Percentiles rank a stretch among this genome's conserved stretches.
Evolutionary conservation across 1,284 basidiomycete species (phyloP).

Genomic region (Porodaedalea pini): DNA sequence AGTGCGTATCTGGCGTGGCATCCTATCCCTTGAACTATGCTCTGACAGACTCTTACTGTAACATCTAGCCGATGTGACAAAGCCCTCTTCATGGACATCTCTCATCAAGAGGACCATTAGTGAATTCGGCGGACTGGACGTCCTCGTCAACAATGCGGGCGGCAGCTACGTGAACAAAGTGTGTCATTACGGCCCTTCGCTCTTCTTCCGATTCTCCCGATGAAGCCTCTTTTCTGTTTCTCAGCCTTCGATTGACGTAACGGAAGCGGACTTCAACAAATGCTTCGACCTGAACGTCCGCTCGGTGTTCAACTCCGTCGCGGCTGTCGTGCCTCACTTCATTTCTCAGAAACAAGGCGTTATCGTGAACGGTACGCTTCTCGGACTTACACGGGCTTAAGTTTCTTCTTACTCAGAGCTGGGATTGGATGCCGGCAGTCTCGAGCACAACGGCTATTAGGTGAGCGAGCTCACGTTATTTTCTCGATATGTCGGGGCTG

Average conservation of each 20-base stretch:
- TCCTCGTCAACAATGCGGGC: constrained; percentile 19
- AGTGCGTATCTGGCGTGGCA: background rate
- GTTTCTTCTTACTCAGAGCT: background rate
- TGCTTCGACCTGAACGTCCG: constrained; percentile 16
- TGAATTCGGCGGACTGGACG: constrained; percentile 15
- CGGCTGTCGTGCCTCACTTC: constrained; percentile 16
- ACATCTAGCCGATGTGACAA: constrained; percentile 17
- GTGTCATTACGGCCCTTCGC: background rate
- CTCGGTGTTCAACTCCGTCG: constrained; percentile 17
- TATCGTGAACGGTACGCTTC: constrained; percentile 16
- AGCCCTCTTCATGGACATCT: constrained; percentile 4
- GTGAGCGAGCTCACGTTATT: background rate
- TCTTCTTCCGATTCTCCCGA: background rate
- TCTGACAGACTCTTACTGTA: background rate
- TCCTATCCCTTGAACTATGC: background rate
- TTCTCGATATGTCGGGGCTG: too few relatives aligned
- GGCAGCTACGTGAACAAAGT: constrained; percentile 19
- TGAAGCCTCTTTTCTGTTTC: background rate
- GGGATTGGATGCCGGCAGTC: constrained; percentile 2
- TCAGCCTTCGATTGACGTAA: constrained; percentile 15
- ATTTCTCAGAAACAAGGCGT: constrained; percentile 11
- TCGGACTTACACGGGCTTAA: background rate
- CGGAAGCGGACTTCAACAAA: constrained; percentile 16
- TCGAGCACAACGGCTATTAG: constrained; percentile 17
- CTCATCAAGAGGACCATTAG: constrained; percentile 9